Percentiles rank a stretch among this genome's conserved stretches.
Evolutionary conservation across 2,329 filamentous ascomycete species (phyloP).

Genomic region (Penicillium vulpinum): DNA sequence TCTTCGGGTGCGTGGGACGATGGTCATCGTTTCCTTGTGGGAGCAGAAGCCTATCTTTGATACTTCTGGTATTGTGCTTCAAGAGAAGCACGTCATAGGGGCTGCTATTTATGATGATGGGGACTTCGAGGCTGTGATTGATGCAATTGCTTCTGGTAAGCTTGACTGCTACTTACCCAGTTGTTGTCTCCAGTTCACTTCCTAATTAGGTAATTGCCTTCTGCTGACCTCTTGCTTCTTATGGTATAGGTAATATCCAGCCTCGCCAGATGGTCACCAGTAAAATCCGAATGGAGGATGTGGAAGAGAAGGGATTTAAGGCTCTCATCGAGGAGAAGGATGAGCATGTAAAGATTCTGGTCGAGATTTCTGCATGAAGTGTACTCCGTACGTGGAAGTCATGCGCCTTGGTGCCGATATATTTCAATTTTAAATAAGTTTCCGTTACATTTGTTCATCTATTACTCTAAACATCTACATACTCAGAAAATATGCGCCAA

Average conservation of each 20-base stretch:
- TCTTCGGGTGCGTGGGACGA: conserved; percentile 55
- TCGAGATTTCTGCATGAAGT: conserved; percentile 37
- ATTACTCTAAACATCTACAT: background rate
- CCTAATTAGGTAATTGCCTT: background rate
- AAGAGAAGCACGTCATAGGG: conserved; percentile 55
- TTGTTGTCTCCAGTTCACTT: background rate
- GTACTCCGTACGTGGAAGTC: background rate
- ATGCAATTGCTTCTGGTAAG: conserved; percentile 43
- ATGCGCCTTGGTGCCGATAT: background rate
- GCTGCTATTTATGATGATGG: conserved; percentile 50
- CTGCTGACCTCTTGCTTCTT: conserved; percentile 23
- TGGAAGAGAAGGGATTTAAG: conserved; percentile 60
- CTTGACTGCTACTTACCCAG: background rate
- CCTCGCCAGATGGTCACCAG: conserved; percentile 62
- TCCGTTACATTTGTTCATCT: background rate
- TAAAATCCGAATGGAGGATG: conserved; percentile 56
- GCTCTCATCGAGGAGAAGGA: conserved; percentile 61
- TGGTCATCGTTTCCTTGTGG: conserved; percentile 66
- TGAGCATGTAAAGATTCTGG: conserved; percentile 63
- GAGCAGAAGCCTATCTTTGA: conserved; percentile 57
- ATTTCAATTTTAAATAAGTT: background rate
- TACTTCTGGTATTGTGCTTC: conserved; percentile 54
- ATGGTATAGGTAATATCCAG: conserved; percentile 49
- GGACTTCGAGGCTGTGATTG: conserved; percentile 62
- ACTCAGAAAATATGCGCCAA: background rate